Base-by-base conservation (phyloP, 148 eudicot species). In the Polygonum maritimum region DNA sequence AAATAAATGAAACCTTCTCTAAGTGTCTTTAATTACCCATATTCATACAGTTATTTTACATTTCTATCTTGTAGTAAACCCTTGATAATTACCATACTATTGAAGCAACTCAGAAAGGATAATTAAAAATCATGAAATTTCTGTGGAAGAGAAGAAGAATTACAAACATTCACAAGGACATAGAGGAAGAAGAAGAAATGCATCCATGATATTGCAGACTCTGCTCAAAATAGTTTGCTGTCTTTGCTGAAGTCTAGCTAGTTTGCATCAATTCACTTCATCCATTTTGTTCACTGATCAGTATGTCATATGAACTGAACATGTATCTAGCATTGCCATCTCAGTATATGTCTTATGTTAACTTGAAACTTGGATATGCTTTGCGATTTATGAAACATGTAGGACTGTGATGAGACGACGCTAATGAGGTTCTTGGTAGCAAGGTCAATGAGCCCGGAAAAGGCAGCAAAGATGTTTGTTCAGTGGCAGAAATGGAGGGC, bases 391-490 rank as follows among this genome's bases (percentile, higher is more conserved):
- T 69, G 41, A 65, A 22, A 40, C 62, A 35, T 78, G 74, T 74
- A 87, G 90, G 73, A 45, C 7, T 82, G 55, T 80, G 87, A 76
- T 51, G 88, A 85, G 38, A 57, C 54, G 11, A 87, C 85, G 12
- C 75, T 87, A 18, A 72, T 72, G 83, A 85, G 90, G 55, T 87
- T 85, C 85, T 79, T 87, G 81, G 77, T 85, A 57, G 90, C 90
- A 75, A 83, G 90, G 80, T 85, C 88, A 81, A 79, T 82, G 85
- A 84, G 83, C 75, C 67, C 82, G 45, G 82, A 81, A 3, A 87
- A 87, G 76, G 90, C 90, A 21, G 90, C 90, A 35, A 85, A 85
- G 77, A 82, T 85, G 89, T 82, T 88, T 81, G 84, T 86, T 44
- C 80, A 82, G 79, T 86, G 89, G 91, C 74, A 65, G 51, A 84